Base-by-base conservation (phyloP, 2,329 filamentous ascomycete species). In the Cercospora sp. region DNA sequence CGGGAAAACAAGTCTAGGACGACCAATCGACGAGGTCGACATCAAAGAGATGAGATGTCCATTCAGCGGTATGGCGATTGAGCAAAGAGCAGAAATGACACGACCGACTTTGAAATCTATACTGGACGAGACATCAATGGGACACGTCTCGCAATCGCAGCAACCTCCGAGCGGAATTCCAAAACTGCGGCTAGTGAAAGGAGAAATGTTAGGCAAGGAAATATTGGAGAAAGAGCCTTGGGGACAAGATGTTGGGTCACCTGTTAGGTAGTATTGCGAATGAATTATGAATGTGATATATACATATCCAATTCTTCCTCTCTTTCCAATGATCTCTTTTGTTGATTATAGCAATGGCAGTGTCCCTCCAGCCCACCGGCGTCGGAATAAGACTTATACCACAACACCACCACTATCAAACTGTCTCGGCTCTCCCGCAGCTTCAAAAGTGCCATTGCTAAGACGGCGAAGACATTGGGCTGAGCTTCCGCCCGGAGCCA, bases 341-440 rank as follows among this genome's bases (percentile, higher is more conserved):
- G 6, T n/a, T 9, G 37, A n/a, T n/a, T 8, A 43, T n/a, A 43
- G 16, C 37, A 8, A n/a, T 43, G 37, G 6, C 37, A n/a, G 37
- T 43, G 16, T 8, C 16, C 5, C 37, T 13, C 13, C 6, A 40
- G 16, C 37, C 16, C 37, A 3, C 13, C 2, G 8, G 16, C 37
- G 37, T n/a, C n/a, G 16, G 5, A 28, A 16, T 2, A n/a, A 8
- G 21, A 13, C 26, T 69, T 45, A 73, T n/a, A 73, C 71, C 7
- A 63, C 87, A 74, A 88, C 85, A 0, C 90, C 91, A 1, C 85
- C 91, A 66, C 89, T 91, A 74, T 90, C 89, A 73, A 81, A 78
- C 83, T 94, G 91, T 70, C 92, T 86, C 26, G 90, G 90, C 79
- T 96, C 93, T 1, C 88, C 87, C 1, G 88, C 91, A 3, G 91